These are phyloP conservation scores for Cutaneotrichosporon sp. DNA, from an alignment of 1,284 basidiomycete genomes.

Conservation along the genomic window DNA sequence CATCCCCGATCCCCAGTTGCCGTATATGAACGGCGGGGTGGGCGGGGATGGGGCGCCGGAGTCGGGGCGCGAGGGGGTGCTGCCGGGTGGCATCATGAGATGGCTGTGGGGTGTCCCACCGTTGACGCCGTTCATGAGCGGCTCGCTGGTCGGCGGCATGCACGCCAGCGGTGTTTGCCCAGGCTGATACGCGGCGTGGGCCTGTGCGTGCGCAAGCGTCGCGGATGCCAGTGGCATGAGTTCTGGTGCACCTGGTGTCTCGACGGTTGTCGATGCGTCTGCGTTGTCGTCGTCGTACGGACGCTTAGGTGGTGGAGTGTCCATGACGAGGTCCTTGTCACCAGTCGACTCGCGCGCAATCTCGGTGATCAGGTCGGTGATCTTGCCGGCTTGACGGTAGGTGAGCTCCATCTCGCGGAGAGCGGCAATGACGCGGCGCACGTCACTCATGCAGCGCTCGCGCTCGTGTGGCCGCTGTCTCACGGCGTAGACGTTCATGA, in stretches of 20 bases:
- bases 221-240: slow-evolving; percentile 5
- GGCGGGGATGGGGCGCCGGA: slow-evolving; percentile 4
- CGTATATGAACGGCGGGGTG: slow-evolving; percentile 17
- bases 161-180: slow-evolving; percentile 6
- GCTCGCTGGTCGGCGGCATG: neutral
- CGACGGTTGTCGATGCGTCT: neutral
- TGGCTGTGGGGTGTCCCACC: neutral
- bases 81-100: neutral
- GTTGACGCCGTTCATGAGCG: neutral
- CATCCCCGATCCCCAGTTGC: slow-evolving; percentile 11
- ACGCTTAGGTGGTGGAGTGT: slow-evolving; percentile 14
- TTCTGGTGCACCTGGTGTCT: slow-evolving; percentile 21
- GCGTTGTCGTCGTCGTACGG: slow-evolving; percentile 14
- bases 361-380: slow-evolving; percentile 44
- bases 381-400: slow-evolving; percentile 54
- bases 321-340: slow-evolving; percentile 13
- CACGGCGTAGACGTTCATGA: slow-evolving; percentile 73
- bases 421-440: slow-evolving; percentile 68
- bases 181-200: slow-evolving; percentile 5
- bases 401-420: slow-evolving; percentile 60
- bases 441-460: slow-evolving; percentile 67
- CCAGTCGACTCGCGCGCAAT: slow-evolving; percentile 24
- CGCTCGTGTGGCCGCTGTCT: slow-evolving; percentile 63
- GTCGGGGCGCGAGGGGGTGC: neutral
- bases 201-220: slow-evolving; percentile 12